Conservation (phyloP, 345 rosid genomes). For the Mangifera indica region DNA sequence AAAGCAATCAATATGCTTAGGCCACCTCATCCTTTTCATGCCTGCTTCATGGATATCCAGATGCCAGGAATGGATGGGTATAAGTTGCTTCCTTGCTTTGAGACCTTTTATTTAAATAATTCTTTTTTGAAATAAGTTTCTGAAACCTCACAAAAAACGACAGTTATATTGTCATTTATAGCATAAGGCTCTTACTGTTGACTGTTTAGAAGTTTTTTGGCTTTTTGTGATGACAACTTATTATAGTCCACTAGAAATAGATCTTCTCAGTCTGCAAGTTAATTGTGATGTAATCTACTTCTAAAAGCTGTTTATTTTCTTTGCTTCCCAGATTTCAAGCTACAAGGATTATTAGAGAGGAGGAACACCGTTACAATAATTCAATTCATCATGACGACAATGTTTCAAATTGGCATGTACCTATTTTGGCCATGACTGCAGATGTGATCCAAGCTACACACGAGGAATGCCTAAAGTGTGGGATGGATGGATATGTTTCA, state of each 20-base stretch:
- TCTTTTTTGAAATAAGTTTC: conserved; percentile 10
- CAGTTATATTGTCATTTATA: too few species aligned
- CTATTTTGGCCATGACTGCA: conserved; percentile 95
- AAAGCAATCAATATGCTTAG: conserved; percentile 58
- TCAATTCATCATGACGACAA: conserved; percentile 30
- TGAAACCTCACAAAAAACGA: neutral
- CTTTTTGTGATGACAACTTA: conserved; percentile 5
- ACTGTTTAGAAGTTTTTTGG: neutral
- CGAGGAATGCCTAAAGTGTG: conserved; percentile 57
- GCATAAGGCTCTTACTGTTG: neutral
- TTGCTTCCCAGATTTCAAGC: conserved; percentile 64
- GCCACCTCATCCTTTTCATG: conserved; percentile 84
- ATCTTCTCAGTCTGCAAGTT: neutral
- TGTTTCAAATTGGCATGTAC: conserved; percentile 50
- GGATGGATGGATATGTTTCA: conserved; percentile 94
- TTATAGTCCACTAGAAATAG: neutral
- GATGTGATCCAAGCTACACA: conserved; percentile 91
- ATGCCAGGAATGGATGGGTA: conserved; percentile 99
- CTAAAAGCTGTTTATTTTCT: neutral
- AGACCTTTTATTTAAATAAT: neutral
- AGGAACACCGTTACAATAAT: conserved; percentile 45
- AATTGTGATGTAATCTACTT: neutral
- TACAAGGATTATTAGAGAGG: conserved; percentile 63
- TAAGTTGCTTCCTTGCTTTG: conserved; percentile 13
- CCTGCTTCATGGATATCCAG: conserved; percentile 99